Evolutionary conservation across 805 yeast species (phyloP).

Genomic region (Zygoascus ofunaensis): DNA sequence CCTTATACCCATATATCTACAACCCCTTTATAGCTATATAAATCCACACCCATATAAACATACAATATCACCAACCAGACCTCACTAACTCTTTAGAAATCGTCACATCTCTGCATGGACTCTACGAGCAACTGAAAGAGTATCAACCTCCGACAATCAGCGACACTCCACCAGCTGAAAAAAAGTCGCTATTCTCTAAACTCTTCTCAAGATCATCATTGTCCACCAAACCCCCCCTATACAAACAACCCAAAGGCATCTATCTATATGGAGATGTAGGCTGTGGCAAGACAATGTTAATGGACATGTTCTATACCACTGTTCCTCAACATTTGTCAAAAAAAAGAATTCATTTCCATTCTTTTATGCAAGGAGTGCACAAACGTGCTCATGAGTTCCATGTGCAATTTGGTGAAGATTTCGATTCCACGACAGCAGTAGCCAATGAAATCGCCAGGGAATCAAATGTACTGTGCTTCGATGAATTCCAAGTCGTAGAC

Average conservation of each 20-base stretch:
- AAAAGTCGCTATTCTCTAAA: conserved; percentile 19
- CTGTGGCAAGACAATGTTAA: conserved; percentile 95
- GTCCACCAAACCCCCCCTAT: conserved; percentile 18
- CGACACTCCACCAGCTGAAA: conserved; percentile 34
- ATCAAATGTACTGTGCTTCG: conserved; percentile 80
- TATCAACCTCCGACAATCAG: conserved; percentile 58
- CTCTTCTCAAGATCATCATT: conserved; percentile 6
- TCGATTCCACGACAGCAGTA: conserved; percentile 74
- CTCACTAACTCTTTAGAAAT: conserved; percentile 30
- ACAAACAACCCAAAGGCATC: conserved; percentile 60
- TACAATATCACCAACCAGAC: not conserved
- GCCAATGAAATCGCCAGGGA: conserved; percentile 75
- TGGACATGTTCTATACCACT: conserved; percentile 88
- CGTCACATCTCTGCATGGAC: conserved; percentile 47
- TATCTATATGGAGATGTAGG: conserved; percentile 97
- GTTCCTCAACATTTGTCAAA: conserved; percentile 72
- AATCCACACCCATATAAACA: too few relatives aligned
- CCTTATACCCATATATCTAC: too few relatives aligned
- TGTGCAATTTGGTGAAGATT: conserved; percentile 52
- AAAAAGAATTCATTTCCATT: conserved; percentile 85
- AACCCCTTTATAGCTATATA: too few relatives aligned
- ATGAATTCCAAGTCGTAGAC: conserved; percentile 96
- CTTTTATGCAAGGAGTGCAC: conserved; percentile 91
- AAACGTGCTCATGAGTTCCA: conserved; percentile 74
- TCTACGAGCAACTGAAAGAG: conserved; percentile 44